Evolutionary conservation across 148 eudicot genomes (phyloP).

Genomic region (Talinum fruticosum): DNA sequence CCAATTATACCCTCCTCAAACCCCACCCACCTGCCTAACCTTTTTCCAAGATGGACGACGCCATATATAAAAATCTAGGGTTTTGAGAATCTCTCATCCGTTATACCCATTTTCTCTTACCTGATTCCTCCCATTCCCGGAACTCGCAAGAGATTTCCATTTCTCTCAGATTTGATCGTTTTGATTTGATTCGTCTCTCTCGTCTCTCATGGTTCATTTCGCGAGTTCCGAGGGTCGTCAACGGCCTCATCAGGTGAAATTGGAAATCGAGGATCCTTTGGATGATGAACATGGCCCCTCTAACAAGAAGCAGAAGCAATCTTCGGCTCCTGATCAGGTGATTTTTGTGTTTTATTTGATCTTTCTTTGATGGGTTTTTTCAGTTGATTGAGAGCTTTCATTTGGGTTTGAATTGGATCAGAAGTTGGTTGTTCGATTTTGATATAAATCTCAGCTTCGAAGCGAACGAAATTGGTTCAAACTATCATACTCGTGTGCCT

Average conservation of each 20-base stretch:
- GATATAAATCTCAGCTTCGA: not conserved
- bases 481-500: not conserved
- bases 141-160: conserved; percentile 1
- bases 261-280: conserved; percentile 41
- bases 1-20: conserved; percentile 16
- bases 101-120: not conserved
- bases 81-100: conserved; percentile 25
- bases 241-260: conserved; percentile 29
- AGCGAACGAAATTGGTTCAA: not conserved
- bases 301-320: conserved; percentile 39
- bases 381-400: not conserved
- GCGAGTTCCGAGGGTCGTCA: conserved; percentile 27
- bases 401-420: not conserved
- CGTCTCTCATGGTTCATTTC: conserved; percentile 34
- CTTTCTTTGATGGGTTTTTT: not conserved
- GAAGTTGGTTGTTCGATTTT: not conserved
- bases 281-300: conserved; percentile 42
- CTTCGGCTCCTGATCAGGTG: conserved; percentile 33
- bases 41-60: conserved; percentile 17
- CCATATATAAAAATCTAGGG: conserved; percentile 27
- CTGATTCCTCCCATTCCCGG: conserved; percentile 19
- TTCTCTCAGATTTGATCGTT: not conserved
- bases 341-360: not conserved
- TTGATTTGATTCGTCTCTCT: not conserved
- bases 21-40: not conserved